Conservation (phyloP, 73 alveolate species). For the Paramecium tetraurelia region DNA sequence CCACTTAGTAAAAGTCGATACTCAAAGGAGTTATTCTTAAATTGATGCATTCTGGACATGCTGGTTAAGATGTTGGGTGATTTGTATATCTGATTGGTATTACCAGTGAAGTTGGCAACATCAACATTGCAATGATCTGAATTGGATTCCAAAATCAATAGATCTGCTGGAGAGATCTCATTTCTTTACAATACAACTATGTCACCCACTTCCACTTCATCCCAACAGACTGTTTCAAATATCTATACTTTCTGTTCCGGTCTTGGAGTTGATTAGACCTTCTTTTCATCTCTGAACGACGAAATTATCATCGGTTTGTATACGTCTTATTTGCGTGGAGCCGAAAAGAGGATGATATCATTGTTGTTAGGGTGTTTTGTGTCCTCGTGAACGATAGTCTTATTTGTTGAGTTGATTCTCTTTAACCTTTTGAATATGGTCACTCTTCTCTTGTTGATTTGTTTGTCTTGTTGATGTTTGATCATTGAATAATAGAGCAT, state of each 20-base stretch:
- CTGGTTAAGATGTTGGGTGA: constrained; percentile 17
- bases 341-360: neutral
- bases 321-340: neutral
- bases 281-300: neutral
- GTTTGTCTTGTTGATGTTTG: neutral
- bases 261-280: neutral
- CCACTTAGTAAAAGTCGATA: neutral
- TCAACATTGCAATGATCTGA: constrained; percentile 25
- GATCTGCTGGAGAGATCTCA: constrained; percentile 52
- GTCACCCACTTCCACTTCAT: constrained; percentile 50
- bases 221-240: constrained; percentile 41
- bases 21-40: neutral
- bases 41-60: neutral
- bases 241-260: constrained; percentile 21
- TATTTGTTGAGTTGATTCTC: neutral
- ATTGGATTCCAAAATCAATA: constrained; percentile 34
- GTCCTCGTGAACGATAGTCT: neutral
- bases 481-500: neutral
- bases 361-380: neutral
- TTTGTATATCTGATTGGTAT: neutral
- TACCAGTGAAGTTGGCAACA: neutral
- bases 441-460: neutral
- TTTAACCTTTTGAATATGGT: neutral
- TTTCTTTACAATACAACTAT: constrained; percentile 47
- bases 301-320: neutral